Base-by-base conservation (phyloP, 768 basidiomycete genomes). In the button mushroom (Agaricus bisporus) region DNA sequence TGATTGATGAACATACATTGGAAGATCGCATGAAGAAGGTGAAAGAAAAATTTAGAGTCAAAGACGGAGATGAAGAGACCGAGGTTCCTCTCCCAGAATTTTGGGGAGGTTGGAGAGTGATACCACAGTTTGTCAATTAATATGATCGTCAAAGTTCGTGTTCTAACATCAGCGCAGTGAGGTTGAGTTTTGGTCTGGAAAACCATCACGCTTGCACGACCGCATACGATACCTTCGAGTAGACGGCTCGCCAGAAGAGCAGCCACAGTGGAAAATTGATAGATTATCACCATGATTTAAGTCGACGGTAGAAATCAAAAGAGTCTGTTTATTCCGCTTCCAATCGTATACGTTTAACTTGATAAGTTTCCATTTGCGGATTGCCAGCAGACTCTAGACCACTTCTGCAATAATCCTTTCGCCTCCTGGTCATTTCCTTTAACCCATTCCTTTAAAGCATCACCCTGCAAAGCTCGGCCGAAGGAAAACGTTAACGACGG, bases 181-280 rank as follows among this genome's bases (percentile, higher is more conserved):
- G 70, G 77, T 98, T 48, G 95, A 98, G 65, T 98, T 98, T 67
- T 98, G 95, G 95, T 78, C 81, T n/a, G 95, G 95, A 28, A 88
- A 93, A 62, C 91, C 91, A n/a, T 95, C 91, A 22, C 80, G 95
- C 37, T 73, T 98, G 47, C 95, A 98, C 60, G 94, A 98, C 67
- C 85, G 95, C 41, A 81, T 95, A 56, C 82, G 81, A 22, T 93
- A 92, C 66, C 71, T 80, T 47, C 82, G 81, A n/a, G 64, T 69
- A 17, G 72, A 74, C 46, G 74, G 69, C 35, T 70, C 76, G 14
- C 58, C 73, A 0, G 76, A 79, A 11, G 79, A 78, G 41, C 64
- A 71, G 20, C 73, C 80, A 11, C 67, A 67, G 58, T 97, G 94
- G 94, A 82, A 73, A 64, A 81, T 93, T 48, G 85, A 93, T 49